Evolutionary conservation across 805 yeast genomes (phyloP).

Genomic region (Tetrapisispora namnaoensis): DNA sequence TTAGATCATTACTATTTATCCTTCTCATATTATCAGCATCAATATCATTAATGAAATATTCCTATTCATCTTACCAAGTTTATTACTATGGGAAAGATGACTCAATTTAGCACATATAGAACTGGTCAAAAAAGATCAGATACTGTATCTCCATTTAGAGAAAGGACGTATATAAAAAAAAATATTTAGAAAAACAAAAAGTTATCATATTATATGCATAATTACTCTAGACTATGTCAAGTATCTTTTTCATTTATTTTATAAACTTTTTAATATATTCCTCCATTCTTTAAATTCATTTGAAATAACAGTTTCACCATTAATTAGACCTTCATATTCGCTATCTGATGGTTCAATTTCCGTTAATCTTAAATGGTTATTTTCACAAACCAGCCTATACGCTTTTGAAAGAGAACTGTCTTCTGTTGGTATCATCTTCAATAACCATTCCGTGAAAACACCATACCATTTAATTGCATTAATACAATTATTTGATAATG

Average conservation of each 20-base stretch:
- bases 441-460: conserved; percentile 72
- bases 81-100: conserved; percentile 6
- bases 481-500: conserved; percentile 52
- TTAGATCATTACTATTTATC: conserved; percentile 53
- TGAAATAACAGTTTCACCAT: conserved; percentile 35
- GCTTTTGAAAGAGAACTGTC: conserved; percentile 43
- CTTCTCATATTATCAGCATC: conserved; percentile 41
- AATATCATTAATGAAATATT: conserved; percentile 41
- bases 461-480: conserved; percentile 82
- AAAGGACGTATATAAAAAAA: neutral
- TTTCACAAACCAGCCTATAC: conserved; percentile 44
- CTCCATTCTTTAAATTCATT: conserved; percentile 50
- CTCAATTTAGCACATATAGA: neutral
- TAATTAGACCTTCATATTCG: conserved; percentile 31
- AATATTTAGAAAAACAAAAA: too few relatives aligned
- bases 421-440: conserved; percentile 42
- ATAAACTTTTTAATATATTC: conserved; percentile 7
- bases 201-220: too few relatives aligned
- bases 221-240: neutral
- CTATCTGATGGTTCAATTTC: conserved; percentile 32
- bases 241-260: neutral
- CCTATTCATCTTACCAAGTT: conserved; percentile 36
- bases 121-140: neutral
- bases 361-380: conserved; percentile 43
- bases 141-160: neutral